A percentile compares a stretch with the other conserved stretches of the same genome.
These are phyloP conservation scores for Solanum aculeatissimum DNA, from an alignment of 305 asterid species.

Conservation along the genomic window DNA sequence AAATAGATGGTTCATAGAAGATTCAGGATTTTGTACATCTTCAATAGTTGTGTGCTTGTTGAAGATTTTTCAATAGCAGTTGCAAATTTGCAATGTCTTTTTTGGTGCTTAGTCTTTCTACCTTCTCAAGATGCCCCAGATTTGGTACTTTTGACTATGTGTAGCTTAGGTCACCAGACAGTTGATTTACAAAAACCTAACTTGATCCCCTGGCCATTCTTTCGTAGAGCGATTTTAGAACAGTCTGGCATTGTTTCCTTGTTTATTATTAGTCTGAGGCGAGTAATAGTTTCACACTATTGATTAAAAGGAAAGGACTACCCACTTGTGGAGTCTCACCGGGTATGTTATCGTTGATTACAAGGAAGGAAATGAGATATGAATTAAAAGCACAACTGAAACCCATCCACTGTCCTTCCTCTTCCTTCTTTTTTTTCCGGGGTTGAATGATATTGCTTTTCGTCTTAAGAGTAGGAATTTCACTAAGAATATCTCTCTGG, in stretches of 20 bases:
- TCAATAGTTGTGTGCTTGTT: not conserved
- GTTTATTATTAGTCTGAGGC: not conserved
- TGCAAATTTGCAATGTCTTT: not conserved
- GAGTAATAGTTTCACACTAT: not conserved
- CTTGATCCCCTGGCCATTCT: not conserved
- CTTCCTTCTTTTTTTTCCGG: not conserved
- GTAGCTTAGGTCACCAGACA: not conserved
- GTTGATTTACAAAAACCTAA: not conserved
- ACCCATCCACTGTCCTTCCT: not conserved
- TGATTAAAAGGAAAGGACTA: not conserved
- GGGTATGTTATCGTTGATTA: not conserved
- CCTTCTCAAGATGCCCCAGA: not conserved
- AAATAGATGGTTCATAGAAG: not conserved
- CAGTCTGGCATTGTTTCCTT: not conserved
- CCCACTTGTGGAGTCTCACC: not conserved
- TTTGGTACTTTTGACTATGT: not conserved
- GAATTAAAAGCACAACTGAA: not conserved
- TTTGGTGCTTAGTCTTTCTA: not conserved
- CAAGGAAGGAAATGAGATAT: not conserved
- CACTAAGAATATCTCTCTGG: not conserved
- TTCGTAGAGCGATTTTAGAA: not conserved
- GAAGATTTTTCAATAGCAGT: not conserved
- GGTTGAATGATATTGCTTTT: not conserved
- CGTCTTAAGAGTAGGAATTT: not conserved
- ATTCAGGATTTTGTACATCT: not conserved